phyloP scores from a whole-genome alignment of 306 rosid species.

The Castanea sativa region DNA sequence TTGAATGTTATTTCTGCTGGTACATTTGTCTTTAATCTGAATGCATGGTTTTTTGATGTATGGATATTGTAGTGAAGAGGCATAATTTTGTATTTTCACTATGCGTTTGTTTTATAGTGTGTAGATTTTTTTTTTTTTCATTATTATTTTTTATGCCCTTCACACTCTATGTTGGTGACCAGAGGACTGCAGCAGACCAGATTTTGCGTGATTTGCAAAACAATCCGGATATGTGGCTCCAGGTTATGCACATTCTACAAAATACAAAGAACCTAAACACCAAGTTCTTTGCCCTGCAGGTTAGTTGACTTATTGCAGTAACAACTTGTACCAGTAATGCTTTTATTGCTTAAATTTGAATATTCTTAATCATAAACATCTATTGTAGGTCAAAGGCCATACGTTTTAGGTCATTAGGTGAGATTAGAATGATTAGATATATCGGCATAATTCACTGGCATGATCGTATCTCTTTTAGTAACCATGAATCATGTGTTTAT shows the following conservation, averaged over 20 bases:
- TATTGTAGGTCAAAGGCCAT: not conserved
- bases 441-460: too few species aligned
- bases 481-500: not conserved
- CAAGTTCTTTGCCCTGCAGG: constrained; percentile 98
- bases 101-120: not conserved
- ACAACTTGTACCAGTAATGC: not conserved
- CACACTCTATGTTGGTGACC: constrained; percentile 10
- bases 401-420: too few species aligned
- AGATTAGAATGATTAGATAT: too few species aligned
- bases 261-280: constrained; percentile 79
- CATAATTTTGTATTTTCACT: not conserved
- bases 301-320: constrained; percentile 28
- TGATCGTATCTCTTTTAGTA: not conserved
- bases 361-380: not conserved
- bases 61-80: not conserved
- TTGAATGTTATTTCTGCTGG: not conserved
- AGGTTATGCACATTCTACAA: constrained; percentile 93
- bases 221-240: constrained; percentile 97
- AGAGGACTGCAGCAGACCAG: constrained; percentile 95
- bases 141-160: not conserved
- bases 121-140: not conserved
- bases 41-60: not conserved
- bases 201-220: constrained; percentile 88
- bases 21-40: not conserved
- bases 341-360: not conserved